Percentiles rank a stretch among this genome's conserved stretches.
phyloP scores from a whole-genome alignment of 495 filamentous ascomycete species.

The Aspergillus baeticus region DNA sequence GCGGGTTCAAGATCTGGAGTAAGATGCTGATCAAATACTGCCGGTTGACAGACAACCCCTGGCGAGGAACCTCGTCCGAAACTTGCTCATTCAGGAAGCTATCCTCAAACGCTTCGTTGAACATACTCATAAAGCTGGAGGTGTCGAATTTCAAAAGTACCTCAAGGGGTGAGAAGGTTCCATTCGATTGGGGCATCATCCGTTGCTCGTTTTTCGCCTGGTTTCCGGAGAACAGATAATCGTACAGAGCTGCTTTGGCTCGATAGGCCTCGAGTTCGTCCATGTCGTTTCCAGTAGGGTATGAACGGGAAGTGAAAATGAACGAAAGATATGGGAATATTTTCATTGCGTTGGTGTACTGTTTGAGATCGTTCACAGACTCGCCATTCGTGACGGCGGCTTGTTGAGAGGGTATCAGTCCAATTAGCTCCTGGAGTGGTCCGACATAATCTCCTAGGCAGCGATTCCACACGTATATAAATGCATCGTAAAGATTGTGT shows the following conservation, averaged over 20 bases:
- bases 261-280: constrained; percentile 63
- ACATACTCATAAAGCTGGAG: constrained; percentile 86
- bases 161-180: constrained; percentile 77
- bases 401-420: constrained; percentile 53
- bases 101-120: constrained; percentile 98
- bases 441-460: constrained; percentile 86
- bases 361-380: constrained; percentile 30
- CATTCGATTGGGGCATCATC: constrained; percentile 57
- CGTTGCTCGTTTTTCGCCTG: constrained; percentile 55
- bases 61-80: constrained; percentile 28
- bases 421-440: constrained; percentile 79
- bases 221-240: constrained; percentile 87
- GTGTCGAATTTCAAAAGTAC: constrained; percentile 85
- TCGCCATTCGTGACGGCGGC: constrained; percentile 34
- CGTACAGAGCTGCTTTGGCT: constrained; percentile 85
- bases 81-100: constrained; percentile 76
- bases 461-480: constrained; percentile 96
- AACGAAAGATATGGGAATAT: constrained; percentile 95
- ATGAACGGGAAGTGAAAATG: constrained; percentile 83
- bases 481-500: constrained; percentile 87
- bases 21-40: constrained; percentile 89
- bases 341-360: constrained; percentile 71
- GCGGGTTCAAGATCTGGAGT: constrained; percentile 78
- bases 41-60: constrained; percentile 73
- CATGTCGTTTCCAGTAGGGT: constrained; percentile 79